Conservation (phyloP, 78 protist genomes). For the Dictyostelium brefeldianum region DNA sequence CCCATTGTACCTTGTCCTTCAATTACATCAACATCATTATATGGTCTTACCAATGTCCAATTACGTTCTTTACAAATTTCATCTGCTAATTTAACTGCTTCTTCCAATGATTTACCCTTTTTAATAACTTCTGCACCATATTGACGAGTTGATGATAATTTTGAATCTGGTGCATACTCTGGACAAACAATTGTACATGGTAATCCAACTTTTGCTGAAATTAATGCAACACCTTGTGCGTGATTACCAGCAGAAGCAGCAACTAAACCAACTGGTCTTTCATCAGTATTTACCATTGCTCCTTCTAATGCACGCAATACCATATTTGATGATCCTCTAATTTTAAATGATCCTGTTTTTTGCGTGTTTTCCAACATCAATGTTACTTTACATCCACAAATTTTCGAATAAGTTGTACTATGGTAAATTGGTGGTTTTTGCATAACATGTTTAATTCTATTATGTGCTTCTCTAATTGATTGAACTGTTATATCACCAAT, state of each 20-base stretch:
- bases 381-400: conserved; percentile 74
- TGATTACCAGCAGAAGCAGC: conserved; percentile 92
- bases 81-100: conserved; percentile 68
- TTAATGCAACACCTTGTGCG: conserved; percentile 90
- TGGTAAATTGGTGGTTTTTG: conserved; percentile 73
- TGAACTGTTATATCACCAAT: conserved; percentile 61
- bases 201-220: conserved; percentile 74
- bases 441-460: conserved; percentile 70
- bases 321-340: conserved; percentile 86
- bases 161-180: conserved; percentile 88
- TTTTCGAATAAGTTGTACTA: conserved; percentile 54
- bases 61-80: conserved; percentile 75
- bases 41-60: conserved; percentile 85
- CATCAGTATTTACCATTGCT: conserved; percentile 45
- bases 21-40: conserved; percentile 84
- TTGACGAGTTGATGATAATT: conserved; percentile 74
- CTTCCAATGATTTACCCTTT: conserved; percentile 81
- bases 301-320: conserved; percentile 72
- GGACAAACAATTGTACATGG: conserved; percentile 91
- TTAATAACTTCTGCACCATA: conserved; percentile 87
- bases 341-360: conserved; percentile 84
- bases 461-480: conserved; percentile 67
- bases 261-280: conserved; percentile 80
- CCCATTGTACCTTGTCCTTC: conserved; percentile 92
- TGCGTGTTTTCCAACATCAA: conserved; percentile 83